phyloP scores from a whole-genome alignment of 768 basidiomycete species.

The Boletus speciosus region DNA sequence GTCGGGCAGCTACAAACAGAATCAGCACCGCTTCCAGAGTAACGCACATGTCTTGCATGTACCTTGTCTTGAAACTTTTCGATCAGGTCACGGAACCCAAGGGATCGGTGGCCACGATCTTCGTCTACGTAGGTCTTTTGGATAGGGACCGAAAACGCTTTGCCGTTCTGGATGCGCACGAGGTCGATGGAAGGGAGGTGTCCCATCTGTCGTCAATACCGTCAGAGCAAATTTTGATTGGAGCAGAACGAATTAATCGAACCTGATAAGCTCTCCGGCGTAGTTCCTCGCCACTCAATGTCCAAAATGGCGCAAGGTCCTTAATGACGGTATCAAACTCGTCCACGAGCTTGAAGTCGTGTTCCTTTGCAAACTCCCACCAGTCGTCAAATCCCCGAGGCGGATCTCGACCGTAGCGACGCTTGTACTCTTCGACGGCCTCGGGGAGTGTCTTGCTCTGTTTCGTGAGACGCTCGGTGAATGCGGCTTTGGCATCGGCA shows the following conservation, averaged over 20 bases:
- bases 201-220: slow-evolving; percentile 51
- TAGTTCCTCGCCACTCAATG: slow-evolving; percentile 67
- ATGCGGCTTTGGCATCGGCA: slow-evolving; percentile 73
- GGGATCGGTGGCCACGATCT: slow-evolving; percentile 75
- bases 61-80: slow-evolving; percentile 65
- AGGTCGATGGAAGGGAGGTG: slow-evolving; percentile 81
- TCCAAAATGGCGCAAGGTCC: slow-evolving; percentile 86
- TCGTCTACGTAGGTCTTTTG: slow-evolving; percentile 52
- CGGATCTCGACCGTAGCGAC: slow-evolving; percentile 73
- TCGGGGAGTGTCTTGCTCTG: slow-evolving; percentile 80
- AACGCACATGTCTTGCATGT: slow-evolving; percentile 14
- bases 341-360: slow-evolving; percentile 78
- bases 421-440: slow-evolving; percentile 80
- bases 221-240: background rate
- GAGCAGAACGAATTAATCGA: background rate
- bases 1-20: slow-evolving; percentile 66
- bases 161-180: slow-evolving; percentile 71
- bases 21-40: background rate
- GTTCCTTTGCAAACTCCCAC: slow-evolving; percentile 75
- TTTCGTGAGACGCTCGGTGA: slow-evolving; percentile 55
- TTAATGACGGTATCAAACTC: slow-evolving; percentile 81
- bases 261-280: slow-evolving; percentile 62
- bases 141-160: slow-evolving; percentile 55
- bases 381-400: slow-evolving; percentile 90
- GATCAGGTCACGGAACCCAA: slow-evolving; percentile 74